phyloP scores from a whole-genome alignment of 345 rosid genomes.

The Acer negundo region DNA sequence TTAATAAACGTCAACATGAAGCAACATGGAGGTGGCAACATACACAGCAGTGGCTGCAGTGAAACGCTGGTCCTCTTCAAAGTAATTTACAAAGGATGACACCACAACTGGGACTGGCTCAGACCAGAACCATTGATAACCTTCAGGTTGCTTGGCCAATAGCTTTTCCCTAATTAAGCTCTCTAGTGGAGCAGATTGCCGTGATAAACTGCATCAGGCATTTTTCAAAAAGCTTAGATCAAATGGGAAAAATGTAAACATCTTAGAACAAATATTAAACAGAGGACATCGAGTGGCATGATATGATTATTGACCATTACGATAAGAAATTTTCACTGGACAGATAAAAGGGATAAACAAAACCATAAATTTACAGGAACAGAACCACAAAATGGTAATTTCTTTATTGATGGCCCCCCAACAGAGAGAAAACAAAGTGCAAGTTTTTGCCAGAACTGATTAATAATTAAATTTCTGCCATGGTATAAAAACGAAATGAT shows the following conservation, averaged over 20 bases:
- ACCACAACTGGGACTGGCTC: slow-evolving; percentile 69
- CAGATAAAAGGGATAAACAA: background rate
- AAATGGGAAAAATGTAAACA: slow-evolving; percentile 6
- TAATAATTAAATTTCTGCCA: background rate
- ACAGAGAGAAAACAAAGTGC: background rate
- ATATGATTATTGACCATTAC: slow-evolving; percentile 2
- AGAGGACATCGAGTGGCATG: background rate
- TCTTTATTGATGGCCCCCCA: background rate
- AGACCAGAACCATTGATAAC: slow-evolving; percentile 79
- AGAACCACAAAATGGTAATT: background rate
- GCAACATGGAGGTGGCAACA: slow-evolving; percentile 26
- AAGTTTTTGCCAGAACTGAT: background rate
- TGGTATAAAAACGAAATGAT: background rate
- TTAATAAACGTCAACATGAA: slow-evolving; percentile 19
- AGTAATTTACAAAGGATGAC: slow-evolving; percentile 59
- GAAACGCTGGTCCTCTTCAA: slow-evolving; percentile 67
- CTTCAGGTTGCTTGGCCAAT: slow-evolving; percentile 74
- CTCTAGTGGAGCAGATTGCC: slow-evolving; percentile 80
- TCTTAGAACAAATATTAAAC: background rate
- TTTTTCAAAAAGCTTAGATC: slow-evolving; percentile 13
- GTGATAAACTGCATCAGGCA: slow-evolving; percentile 61
- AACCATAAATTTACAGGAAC: slow-evolving; percentile 9
- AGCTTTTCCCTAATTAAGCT: slow-evolving; percentile 80
- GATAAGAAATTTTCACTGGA: background rate
- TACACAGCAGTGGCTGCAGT: slow-evolving; percentile 63